Base-by-base conservation (phyloP, 129 eudicot genomes). In the Cynara cardunculus region DNA sequence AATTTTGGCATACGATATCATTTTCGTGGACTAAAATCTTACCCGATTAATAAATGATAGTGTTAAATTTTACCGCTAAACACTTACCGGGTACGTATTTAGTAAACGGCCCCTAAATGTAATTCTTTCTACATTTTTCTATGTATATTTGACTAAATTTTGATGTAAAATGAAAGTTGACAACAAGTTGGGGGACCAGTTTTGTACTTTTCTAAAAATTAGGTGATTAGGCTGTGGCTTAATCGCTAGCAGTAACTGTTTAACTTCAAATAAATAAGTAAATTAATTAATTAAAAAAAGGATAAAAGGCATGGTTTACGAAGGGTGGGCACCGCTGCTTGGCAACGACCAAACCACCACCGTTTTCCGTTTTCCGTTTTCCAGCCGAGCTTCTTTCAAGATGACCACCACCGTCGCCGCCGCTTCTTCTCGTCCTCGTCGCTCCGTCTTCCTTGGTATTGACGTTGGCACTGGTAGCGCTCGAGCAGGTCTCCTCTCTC, bases 391-490 rank as follows among this genome's bases (percentile, higher is more conserved):
- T 27, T 44, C 87, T 25, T 79, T 62, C 44, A 44, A 79, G 62
- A 82, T 88, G 81, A 84, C 84, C 73, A 87, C 84, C 88, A 72
- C 84, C 64, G 25, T 88, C 71, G 22, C 84, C 30, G 41, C 89
- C 64, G 64, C 87, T 66, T 69, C 85, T 61, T 24, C 80, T 69
- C 67, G 75, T 11, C 75, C 84, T 10, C 79, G 11, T 76, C 88
- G 94, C 13, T 74, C 95, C 25, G 81, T 96, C 35, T 91, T 77
- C 76, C 98, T 96, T 78, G 99, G 99, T 80, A 82, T 96, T 79
- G 99, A 96, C 80, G 99, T 96, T 7, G 99, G 99, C 76, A 96
- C 99, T 32, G 99, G 98, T 35, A 96, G 98, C 90, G 97, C 99
- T 27, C 99, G 99, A 25, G 99, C 99, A 82, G 99, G 99, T 96